Conservation (phyloP, 768 basidiomycete genomes). For the Agaricus sinodeliciosus region DNA sequence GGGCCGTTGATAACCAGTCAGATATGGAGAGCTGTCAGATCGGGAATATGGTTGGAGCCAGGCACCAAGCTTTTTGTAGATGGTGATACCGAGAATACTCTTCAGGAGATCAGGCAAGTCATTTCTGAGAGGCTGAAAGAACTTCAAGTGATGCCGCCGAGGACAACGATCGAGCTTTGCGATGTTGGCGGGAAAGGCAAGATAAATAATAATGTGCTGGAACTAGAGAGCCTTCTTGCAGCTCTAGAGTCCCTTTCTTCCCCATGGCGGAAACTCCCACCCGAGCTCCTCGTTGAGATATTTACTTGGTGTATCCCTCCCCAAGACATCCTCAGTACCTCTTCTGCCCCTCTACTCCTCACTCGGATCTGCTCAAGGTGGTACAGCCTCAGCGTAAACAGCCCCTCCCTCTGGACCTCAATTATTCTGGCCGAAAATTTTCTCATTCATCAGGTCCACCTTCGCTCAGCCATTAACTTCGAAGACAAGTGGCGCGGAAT, state of each 20-base stretch:
- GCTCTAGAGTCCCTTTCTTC: slow-evolving; percentile 9
- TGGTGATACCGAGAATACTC: too few relatives aligned
- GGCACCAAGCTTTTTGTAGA: not conserved
- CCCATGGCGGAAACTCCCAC: slow-evolving; percentile 6
- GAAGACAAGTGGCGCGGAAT: not conserved
- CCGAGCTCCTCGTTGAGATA: slow-evolving; percentile 6
- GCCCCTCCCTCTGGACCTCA: slow-evolving; percentile 6
- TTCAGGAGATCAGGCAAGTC: not conserved
- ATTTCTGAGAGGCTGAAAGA: not conserved
- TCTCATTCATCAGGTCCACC: not conserved
- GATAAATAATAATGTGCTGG: not conserved
- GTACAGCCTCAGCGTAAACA: not conserved
- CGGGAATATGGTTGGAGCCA: not conserved
- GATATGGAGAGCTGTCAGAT: slow-evolving; percentile 8
- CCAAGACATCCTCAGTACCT: not conserved
- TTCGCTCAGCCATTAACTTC: not conserved
- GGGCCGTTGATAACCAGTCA: not conserved
- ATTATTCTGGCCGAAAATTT: slow-evolving; percentile 6
- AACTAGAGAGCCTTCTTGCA: slow-evolving; percentile 4
- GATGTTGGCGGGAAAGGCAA: not conserved
- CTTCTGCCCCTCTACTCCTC: slow-evolving; percentile 4
- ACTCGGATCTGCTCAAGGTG: slow-evolving; percentile 4
- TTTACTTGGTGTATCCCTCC: slow-evolving; percentile 3
- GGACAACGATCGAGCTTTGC: not conserved
- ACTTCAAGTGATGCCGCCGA: not conserved